phyloP scores from a whole-genome alignment of 1,284 basidiomycete genomes.

The Melampsora americana region DNA sequence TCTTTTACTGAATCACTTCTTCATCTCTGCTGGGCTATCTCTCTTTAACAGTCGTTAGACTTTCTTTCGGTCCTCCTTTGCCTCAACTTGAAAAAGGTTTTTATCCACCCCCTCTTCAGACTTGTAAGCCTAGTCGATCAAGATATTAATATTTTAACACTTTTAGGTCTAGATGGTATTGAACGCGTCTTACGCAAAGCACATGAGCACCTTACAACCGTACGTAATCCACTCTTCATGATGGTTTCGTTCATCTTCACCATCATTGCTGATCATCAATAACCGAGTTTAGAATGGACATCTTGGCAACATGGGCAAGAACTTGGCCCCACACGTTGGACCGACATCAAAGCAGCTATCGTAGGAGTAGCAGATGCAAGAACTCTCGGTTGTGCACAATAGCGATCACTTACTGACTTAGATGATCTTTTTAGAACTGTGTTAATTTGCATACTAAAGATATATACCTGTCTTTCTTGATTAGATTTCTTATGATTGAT shows the following conservation, averaged over 20 bases:
- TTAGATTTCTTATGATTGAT: too few species aligned
- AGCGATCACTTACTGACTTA: too few species aligned
- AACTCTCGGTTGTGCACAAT: not conserved
- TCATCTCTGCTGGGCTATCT: not conserved
- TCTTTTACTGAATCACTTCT: not conserved
- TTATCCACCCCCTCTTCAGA: constrained; percentile 28
- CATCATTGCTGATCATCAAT: not conserved
- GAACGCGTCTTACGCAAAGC: constrained; percentile 71
- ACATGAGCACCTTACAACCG: constrained; percentile 57
- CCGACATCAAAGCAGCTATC: constrained; percentile 15
- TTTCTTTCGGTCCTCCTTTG: constrained; percentile 76
- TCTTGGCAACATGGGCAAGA: constrained; percentile 20
- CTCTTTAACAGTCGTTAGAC: constrained; percentile 49
- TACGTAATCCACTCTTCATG: not conserved
- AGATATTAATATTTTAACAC: constrained; percentile 19
- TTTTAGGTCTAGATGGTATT: constrained; percentile 74
- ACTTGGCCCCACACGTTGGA: constrained; percentile 29
- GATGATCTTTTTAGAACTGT: too few species aligned
- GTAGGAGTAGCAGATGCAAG: constrained; percentile 24
- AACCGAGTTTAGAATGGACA: constrained; percentile 15
- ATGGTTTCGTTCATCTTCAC: not conserved
- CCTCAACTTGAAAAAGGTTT: constrained; percentile 74
- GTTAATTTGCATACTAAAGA: too few species aligned
- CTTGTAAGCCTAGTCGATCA: not conserved
- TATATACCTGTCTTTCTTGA: too few species aligned